phyloP scores from a whole-genome alignment of 495 filamentous ascomycete species.

The Neurospora tetraspora region DNA sequence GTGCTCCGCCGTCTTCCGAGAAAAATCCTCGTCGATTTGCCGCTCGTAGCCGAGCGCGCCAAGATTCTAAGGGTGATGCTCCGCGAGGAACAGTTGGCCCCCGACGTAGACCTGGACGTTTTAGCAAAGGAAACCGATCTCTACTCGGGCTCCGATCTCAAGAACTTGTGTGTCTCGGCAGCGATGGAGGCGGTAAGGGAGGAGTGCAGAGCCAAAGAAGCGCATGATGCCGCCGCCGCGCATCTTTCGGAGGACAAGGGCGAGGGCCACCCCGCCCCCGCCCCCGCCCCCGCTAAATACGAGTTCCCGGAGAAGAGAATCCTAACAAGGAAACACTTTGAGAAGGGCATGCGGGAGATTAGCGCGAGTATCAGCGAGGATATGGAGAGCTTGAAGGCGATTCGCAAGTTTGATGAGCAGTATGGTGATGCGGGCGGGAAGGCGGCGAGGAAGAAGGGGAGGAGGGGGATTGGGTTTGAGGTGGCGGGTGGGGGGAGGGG shows the following conservation, averaged over 20 bases:
- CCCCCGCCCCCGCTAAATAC: constrained; percentile 29
- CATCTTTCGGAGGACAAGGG: too few relatives aligned
- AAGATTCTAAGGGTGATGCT: constrained; percentile 81
- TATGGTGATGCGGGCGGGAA: constrained; percentile 80
- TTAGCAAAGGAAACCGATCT: constrained; percentile 71
- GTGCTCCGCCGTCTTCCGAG: constrained; percentile 78
- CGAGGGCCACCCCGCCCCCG: too few relatives aligned
- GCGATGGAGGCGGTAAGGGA: constrained; percentile 83
- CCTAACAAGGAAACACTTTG: constrained; percentile 61
- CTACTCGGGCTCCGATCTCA: constrained; percentile 95
- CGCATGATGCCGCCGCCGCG: constrained; percentile 25
- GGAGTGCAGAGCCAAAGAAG: constrained; percentile 43
- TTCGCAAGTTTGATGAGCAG: constrained; percentile 92
- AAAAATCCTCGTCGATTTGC: constrained; percentile 79
- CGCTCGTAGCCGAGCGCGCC: constrained; percentile 63
- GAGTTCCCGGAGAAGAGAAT: constrained; percentile 57
- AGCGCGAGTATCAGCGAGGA: constrained; percentile 90
- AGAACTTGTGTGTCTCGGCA: constrained; percentile 86
- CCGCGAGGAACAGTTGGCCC: constrained; percentile 60
- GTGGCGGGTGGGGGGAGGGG: constrained; percentile 19
- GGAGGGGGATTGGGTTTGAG: constrained; percentile 54
- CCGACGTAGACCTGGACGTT: constrained; percentile 55
- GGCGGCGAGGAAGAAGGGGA: constrained; percentile 43
- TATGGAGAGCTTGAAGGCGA: constrained; percentile 76
- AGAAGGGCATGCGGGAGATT: constrained; percentile 79